phyloP scores from a whole-genome alignment of 805 yeast species.

The Schwanniomyces polymorphus region DNA sequence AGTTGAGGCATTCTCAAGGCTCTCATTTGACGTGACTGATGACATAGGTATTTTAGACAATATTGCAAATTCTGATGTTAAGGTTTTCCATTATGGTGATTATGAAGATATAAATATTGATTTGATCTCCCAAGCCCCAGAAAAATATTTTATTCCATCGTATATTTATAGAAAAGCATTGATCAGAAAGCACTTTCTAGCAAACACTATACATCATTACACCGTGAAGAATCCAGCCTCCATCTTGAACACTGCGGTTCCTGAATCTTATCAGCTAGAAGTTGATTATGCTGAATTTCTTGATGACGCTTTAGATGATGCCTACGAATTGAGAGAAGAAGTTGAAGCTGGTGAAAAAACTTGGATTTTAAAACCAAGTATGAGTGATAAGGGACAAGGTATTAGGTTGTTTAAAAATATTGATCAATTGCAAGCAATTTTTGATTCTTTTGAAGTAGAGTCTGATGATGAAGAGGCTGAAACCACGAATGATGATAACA shows the following conservation, averaged over 20 bases:
- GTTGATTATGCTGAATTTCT: constrained; percentile 94
- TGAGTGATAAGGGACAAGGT: constrained; percentile 98
- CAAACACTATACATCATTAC: constrained; percentile 79
- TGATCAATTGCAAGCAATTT: constrained; percentile 77
- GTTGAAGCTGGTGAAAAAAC: constrained; percentile 59
- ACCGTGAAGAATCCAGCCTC: constrained; percentile 73
- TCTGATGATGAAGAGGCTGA: constrained; percentile 61
- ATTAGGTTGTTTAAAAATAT: constrained; percentile 78
- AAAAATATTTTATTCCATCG: constrained; percentile 66
- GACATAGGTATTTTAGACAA: constrained; percentile 17
- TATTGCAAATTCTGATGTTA: constrained; percentile 17
- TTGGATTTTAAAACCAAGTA: constrained; percentile 93
- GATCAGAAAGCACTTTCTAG: constrained; percentile 84
- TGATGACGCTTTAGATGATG: constrained; percentile 91
- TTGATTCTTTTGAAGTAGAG: constrained; percentile 84
- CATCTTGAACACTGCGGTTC: constrained; percentile 58
- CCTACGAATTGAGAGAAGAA: constrained; percentile 83
- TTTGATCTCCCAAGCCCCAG: constrained; percentile 40
- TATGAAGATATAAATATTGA: constrained; percentile 89
- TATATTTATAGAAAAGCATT: constrained; percentile 88
- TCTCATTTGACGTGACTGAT: constrained; percentile 18
- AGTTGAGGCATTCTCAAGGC: constrained; percentile 30
- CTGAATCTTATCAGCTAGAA: constrained; percentile 78
- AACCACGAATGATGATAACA: constrained; percentile 34
- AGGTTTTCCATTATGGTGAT: constrained; percentile 78